These are phyloP conservation scores for Blastomyces parvus DNA, from an alignment of 2,329 filamentous ascomycete genomes.

Conservation along the genomic window DNA sequence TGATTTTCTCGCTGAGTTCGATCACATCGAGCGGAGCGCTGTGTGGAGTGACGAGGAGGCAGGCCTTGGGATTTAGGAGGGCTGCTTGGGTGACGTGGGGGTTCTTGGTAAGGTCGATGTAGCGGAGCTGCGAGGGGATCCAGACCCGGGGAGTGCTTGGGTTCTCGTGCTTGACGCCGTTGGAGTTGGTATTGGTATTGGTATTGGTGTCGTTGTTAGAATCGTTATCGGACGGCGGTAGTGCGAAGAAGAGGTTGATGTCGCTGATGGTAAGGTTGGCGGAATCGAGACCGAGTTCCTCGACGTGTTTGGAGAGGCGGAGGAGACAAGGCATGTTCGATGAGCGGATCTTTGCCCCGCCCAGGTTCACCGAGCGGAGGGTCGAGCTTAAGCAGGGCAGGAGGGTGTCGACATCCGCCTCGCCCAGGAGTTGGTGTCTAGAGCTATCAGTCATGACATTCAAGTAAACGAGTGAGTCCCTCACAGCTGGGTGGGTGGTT, in stretches of 20 bases:
- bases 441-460: slow-evolving; percentile 64
- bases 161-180: slow-evolving; percentile 23
- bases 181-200: slow-evolving; percentile 10
- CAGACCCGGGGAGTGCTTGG: slow-evolving; percentile 27
- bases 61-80: slow-evolving; percentile 48
- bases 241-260: slow-evolving; percentile 1
- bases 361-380: slow-evolving; percentile 64
- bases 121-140: slow-evolving; percentile 56
- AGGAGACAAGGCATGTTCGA: slow-evolving; percentile 56
- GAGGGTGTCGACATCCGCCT: slow-evolving; percentile 54
- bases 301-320: slow-evolving; percentile 59
- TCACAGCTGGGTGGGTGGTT: slow-evolving; percentile 59
- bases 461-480: slow-evolving; percentile 55
- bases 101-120: slow-evolving; percentile 68
- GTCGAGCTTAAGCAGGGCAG: slow-evolving; percentile 51
- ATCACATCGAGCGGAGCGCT: slow-evolving; percentile 65
- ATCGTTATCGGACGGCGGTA: background rate
- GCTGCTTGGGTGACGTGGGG: slow-evolving; percentile 46
- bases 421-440: slow-evolving; percentile 60
- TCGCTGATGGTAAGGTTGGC: slow-evolving; percentile 51
- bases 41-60: slow-evolving; percentile 48
- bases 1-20: slow-evolving; percentile 61
- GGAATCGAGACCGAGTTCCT: slow-evolving; percentile 65
- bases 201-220: slow-evolving; percentile 33
- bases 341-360: slow-evolving; percentile 60